Percentiles rank a stretch among this genome's conserved stretches.
Conservation (phyloP, 2,329 filamentous ascomycete genomes). For the Ophiosphaerella korrae region DNA sequence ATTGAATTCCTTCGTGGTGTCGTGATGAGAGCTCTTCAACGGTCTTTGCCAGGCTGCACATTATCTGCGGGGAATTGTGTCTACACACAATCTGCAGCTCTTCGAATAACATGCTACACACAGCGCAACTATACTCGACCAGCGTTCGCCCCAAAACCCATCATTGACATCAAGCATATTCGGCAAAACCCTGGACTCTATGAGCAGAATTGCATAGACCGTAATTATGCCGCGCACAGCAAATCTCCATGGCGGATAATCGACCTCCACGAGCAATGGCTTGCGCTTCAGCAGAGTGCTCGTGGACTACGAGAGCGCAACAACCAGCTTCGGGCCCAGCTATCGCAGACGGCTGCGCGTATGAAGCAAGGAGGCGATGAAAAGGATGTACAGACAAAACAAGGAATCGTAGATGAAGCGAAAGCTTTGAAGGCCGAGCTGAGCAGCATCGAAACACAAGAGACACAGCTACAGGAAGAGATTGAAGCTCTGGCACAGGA, state of each 20-base stretch:
- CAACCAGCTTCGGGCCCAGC: slow-evolving; percentile 66
- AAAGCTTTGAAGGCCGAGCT: slow-evolving; percentile 68
- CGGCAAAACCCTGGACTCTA: slow-evolving; percentile 82
- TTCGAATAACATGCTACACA: slow-evolving; percentile 41
- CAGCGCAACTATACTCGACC: slow-evolving; percentile 59
- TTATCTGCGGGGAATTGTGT: slow-evolving; percentile 7
- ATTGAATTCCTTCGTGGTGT: slow-evolving; percentile 4
- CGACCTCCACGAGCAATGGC: slow-evolving; percentile 54
- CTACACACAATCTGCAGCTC: background rate
- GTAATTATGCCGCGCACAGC: slow-evolving; percentile 73
- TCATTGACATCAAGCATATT: slow-evolving; percentile 86
- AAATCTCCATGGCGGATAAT: slow-evolving; percentile 60
- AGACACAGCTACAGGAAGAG: slow-evolving; percentile 64
- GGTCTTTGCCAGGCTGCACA: background rate
- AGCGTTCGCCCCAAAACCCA: slow-evolving; percentile 76
- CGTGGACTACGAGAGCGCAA: slow-evolving; percentile 67
- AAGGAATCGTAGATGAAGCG: slow-evolving; percentile 67
- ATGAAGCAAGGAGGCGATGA: slow-evolving; percentile 36
- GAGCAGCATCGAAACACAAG: slow-evolving; percentile 63
- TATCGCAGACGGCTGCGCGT: slow-evolving; percentile 48
- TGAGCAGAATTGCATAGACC: slow-evolving; percentile 78
- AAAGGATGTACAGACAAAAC: slow-evolving; percentile 48
- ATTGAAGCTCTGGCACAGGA: slow-evolving; percentile 77
- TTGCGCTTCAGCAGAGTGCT: slow-evolving; percentile 61
- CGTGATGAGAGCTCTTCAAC: slow-evolving; percentile 28